These are phyloP conservation scores for Termitomyces sp. DNA, from an alignment of 768 basidiomycete genomes.

Conservation along the genomic window DNA sequence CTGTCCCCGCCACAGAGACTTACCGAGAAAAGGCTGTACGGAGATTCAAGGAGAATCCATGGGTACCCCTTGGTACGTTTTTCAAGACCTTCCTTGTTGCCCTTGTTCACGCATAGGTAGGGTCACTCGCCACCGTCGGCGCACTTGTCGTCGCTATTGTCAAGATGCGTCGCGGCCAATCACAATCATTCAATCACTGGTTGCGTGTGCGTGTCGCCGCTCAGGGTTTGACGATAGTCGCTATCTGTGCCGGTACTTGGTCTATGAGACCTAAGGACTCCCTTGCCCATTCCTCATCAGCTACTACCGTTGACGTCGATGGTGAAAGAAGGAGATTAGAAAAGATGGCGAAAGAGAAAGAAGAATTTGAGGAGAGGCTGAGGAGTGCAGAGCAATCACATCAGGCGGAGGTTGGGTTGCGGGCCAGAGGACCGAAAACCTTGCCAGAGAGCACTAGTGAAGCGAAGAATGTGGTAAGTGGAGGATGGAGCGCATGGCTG, in stretches of 20 bases:
- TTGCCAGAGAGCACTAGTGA: neutral
- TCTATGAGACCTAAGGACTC: conserved; percentile 26
- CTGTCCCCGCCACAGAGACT: conserved; percentile 35
- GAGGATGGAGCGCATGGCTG: neutral
- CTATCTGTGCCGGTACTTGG: conserved; percentile 49
- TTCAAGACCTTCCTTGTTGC: neutral
- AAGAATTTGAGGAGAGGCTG: conserved; percentile 58
- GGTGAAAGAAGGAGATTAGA: conserved; percentile 24
- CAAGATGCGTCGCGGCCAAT: conserved; percentile 63
- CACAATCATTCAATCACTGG: conserved; percentile 68
- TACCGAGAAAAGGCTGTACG: conserved; percentile 55
- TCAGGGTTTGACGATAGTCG: conserved; percentile 69
- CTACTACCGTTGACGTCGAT: conserved; percentile 14
- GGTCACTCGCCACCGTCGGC: conserved; percentile 56
- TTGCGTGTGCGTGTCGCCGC: conserved; percentile 73
- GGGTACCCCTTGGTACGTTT: conserved; percentile 70
- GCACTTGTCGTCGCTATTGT: conserved; percentile 66
- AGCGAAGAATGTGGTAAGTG: neutral
- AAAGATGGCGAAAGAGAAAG: conserved; percentile 39
- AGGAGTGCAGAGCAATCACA: conserved; percentile 53
- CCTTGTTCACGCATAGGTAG: conserved; percentile 29
- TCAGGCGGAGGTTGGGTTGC: conserved; percentile 29
- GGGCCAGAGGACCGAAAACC: neutral
- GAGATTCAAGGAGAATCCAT: conserved; percentile 76
- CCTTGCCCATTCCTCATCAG: neutral